Conservation (phyloP, 208 protist genomes). For the Herpetomonas samuelpessoai region DNA sequence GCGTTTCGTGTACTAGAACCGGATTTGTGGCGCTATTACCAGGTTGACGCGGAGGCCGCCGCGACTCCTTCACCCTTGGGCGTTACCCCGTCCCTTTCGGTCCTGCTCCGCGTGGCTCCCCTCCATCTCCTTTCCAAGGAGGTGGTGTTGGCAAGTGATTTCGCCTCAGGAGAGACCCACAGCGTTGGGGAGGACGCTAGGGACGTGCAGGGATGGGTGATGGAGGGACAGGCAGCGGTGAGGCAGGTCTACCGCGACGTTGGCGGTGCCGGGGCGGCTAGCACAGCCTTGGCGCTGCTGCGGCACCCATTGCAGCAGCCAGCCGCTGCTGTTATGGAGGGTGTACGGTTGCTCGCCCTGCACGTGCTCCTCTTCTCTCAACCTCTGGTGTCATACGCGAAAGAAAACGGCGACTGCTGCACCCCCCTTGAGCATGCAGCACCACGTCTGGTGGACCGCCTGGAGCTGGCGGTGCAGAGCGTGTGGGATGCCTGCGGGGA, state of each 20-base stretch:
- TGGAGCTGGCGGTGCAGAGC: neutral
- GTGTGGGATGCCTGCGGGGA: neutral
- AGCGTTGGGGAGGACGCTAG: neutral
- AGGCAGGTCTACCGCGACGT: conserved; percentile 14
- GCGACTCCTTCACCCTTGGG: too few relatives aligned
- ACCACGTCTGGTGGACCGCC: conserved; percentile 33
- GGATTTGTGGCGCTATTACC: conserved; percentile 55
- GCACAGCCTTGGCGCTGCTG: conserved; percentile 57
- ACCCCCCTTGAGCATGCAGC: too few relatives aligned
- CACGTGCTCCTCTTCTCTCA: conserved; percentile 31
- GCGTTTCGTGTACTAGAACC: conserved; percentile 80
- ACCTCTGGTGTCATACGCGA: too few relatives aligned
- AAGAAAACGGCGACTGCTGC: too few relatives aligned
- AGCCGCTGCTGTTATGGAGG: conserved; percentile 52
- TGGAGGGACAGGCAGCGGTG: conserved; percentile 12
- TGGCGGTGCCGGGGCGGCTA: conserved; percentile 23
- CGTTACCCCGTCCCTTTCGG: neutral
- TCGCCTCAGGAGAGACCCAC: too few relatives aligned
- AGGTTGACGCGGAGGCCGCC: too few relatives aligned
- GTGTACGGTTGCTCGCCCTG: conserved; percentile 59
- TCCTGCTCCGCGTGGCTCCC: conserved; percentile 1
- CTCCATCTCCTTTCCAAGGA: neutral
- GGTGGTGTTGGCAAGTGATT: too few relatives aligned
- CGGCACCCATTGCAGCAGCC: conserved; percentile 37
- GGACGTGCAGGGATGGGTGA: conserved; percentile 14